Evolutionary conservation across 2,329 filamentous ascomycete genomes (phyloP), one percentile per base, ranked within the genome.

Genomic region (Diplodia mutila): DNA sequence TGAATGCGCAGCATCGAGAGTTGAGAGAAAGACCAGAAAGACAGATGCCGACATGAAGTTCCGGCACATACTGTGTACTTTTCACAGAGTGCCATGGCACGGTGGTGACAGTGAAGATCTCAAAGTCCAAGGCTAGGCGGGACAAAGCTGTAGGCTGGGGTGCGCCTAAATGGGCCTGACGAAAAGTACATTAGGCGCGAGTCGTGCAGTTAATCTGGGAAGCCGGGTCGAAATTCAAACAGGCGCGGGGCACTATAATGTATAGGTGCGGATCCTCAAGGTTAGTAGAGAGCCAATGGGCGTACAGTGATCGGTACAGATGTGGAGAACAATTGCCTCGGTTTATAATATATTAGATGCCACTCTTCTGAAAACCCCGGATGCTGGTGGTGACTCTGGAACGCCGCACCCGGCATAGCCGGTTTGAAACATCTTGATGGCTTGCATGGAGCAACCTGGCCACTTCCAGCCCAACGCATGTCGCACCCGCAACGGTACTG

Each of bases 171-270:
- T 49, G 39, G 57, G 42, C 18, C 57, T 21, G 39, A 21, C n/a
- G 12, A 32, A 12, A 7, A n/a, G 9, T 1, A 21, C 21, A 25
- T 18, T 49, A 21, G 59, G 25, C 27, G 46, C 42, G 46, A 63
- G 59, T 51, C 59, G 46, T 63, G 59, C n/a, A 29, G 29, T 63
- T 63, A 63, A 63, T 63, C 6, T 63, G 59, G 59, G 49, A 63
- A 29, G 46, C 46, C 59, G 59, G 59, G 42, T 51, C 29, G 59
- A 49, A 5, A 29, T 48, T 42, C 29, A 63, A 42, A 51, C 51
- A 29, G 49, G 42, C 18, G 42, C 21, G 7, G 12, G 25, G 23
- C 14, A 5, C 21, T 48, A 51, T 63, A 25, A 63, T 51, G 27
- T 63, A 37, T 51, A 63, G 6, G 9, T 63, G 59, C 29, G 37